Conservation (phyloP, 169 alveolate genomes). For the Plasmodium coatneyi region DNA sequence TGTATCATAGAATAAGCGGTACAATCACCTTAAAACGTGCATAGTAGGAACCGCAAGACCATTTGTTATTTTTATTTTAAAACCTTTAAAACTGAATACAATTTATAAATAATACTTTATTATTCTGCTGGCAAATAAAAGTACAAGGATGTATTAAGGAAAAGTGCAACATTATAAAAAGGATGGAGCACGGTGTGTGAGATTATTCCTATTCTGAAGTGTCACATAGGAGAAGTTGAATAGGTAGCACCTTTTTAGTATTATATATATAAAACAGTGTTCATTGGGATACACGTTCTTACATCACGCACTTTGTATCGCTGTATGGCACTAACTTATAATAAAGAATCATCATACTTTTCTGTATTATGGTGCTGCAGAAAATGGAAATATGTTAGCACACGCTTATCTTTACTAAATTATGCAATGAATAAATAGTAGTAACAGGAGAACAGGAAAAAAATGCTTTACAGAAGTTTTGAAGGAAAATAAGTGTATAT, state of each 20-base stretch:
- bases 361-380: too few species aligned
- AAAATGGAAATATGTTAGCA: too few species aligned
- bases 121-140: background rate
- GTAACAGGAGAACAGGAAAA: too few species aligned
- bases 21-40: background rate
- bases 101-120: too few species aligned
- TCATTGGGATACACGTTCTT: background rate
- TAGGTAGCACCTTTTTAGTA: background rate
- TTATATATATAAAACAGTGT: background rate
- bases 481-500: too few species aligned
- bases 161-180: background rate
- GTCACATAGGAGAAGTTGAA: background rate
- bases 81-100: background rate
- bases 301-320: background rate
- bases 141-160: too few species aligned
- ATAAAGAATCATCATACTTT: too few species aligned
- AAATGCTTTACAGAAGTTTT: too few species aligned
- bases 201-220: background rate
- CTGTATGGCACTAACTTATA: background rate
- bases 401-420: too few species aligned
- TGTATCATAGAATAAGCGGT: background rate
- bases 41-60: background rate
- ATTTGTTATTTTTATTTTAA: background rate
- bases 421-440: too few species aligned
- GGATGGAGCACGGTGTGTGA: background rate